Evolutionary conservation across 176 grass and related monocot species (phyloP), one percentile per base, ranked within the genome.

Genomic region (Raddia guianensis): DNA sequence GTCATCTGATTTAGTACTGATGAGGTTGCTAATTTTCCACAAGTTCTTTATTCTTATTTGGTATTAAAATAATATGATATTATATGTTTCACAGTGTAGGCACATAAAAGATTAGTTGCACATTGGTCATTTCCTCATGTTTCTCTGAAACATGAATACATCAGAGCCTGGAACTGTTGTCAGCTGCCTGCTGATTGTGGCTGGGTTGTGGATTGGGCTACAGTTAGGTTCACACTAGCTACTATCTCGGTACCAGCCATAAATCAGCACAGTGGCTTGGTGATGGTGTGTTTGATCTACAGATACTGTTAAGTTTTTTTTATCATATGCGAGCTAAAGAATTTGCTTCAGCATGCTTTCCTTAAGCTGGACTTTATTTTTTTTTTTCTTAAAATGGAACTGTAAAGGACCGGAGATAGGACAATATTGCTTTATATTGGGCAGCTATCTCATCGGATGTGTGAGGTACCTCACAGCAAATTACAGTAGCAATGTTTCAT

Each of bases 401-500:
- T 16, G 54, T 19, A 57, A 18, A 57, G 18, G 55, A 57, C 55
- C 9, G 8, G 55, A 57, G 7, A 8, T 57, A 57, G 18, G n/a
- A 58, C n/a, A 58, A 20, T 19, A 59, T 60, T 21, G 21, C 9
- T 60, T 19, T 27, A 6, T 81, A 19, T 80, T 19, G 9, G 43
- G 16, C 37, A 40, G 37, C 20, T 55, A 45, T 48, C 48, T 5
- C 65, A 34, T 7, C 47, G 21, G 21, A 69, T 34, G 58, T 69
- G 55, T 44, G 76, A 13, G 27, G 27, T 35, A 9, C 67, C 12
- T 74, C 19, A 72, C 48, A 21, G 53, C 37, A 1, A 15, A 65
- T 49, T 82, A 9, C 77, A 62, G 71, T 87, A 65, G 15, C 21
- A 62, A 52, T 51, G 34, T 72, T 85, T 6, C 53, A 53, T 66